Conservation (phyloP, 2,329 filamentous ascomycete genomes). For the Botryotinia narcissicola region DNA sequence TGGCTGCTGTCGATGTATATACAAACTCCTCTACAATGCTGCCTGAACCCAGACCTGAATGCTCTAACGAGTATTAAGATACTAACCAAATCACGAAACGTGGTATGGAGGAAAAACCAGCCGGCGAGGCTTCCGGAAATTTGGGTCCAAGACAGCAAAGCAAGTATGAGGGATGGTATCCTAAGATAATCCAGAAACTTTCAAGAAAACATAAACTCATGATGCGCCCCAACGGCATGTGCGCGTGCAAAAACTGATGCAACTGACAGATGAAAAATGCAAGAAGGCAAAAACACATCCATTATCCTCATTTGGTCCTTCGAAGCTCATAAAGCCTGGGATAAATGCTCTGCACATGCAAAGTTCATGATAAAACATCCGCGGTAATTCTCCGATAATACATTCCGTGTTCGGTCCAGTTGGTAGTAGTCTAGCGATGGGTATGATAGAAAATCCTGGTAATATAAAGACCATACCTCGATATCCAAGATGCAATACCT, state of each 20-base stretch:
- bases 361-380: conserved; percentile 28
- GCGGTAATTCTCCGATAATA: conserved; percentile 22
- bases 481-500: conserved; percentile 26
- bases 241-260: conserved; percentile 38
- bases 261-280: conserved; percentile 32
- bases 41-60: conserved; percentile 29
- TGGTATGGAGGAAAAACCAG: conserved; percentile 23
- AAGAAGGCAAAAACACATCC: conserved; percentile 27
- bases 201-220: conserved; percentile 28
- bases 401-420: conserved; percentile 27
- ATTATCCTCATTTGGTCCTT: conserved; percentile 27
- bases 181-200: conserved; percentile 27
- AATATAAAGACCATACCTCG: conserved; percentile 25
- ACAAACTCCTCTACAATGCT: conserved; percentile 30
- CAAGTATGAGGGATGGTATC: conserved; percentile 34
- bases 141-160: conserved; percentile 38
- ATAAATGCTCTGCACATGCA: conserved; percentile 29
- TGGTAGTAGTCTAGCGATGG: conserved; percentile 24
- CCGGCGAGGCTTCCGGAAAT: conserved; percentile 26
- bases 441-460: conserved; percentile 26
- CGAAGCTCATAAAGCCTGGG: conserved; percentile 33
- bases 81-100: conserved; percentile 28
- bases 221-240: conserved; percentile 35
- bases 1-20: conserved; percentile 28
- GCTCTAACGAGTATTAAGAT: conserved; percentile 27